These are phyloP conservation scores for Sphaceloma murrayae DNA, from an alignment of 2,329 filamentous ascomycete genomes.

Conservation along the genomic window DNA sequence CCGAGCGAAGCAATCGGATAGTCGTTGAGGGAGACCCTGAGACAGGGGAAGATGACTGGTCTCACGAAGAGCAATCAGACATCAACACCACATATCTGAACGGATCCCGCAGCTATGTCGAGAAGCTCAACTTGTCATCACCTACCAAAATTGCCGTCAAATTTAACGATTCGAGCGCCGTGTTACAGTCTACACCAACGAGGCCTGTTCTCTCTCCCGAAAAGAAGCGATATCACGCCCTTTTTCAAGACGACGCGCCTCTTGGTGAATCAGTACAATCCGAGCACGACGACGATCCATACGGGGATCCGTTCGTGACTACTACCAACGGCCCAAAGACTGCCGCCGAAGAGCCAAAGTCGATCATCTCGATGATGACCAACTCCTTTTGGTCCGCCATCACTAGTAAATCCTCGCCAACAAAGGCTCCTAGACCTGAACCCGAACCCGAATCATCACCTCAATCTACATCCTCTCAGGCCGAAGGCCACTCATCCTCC, in stretches of 20 bases:
- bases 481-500: too few species aligned
- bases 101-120: conserved; percentile 26
- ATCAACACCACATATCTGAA: conserved; percentile 13
- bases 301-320: too few species aligned
- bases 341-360: neutral
- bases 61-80: neutral
- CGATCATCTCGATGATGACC: conserved; percentile 23
- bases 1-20: conserved; percentile 8
- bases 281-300: neutral
- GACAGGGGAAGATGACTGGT: neutral
- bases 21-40: neutral
- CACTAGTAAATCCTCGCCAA: conserved; percentile 3
- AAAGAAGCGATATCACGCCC: conserved; percentile 21
- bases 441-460: neutral
- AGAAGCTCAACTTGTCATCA: conserved; percentile 29
- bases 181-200: conserved; percentile 17
- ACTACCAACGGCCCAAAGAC: too few species aligned
- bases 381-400: conserved; percentile 26
- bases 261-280: conserved; percentile 17
- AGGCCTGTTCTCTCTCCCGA: conserved; percentile 14
- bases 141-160: conserved; percentile 29
- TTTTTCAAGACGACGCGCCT: conserved; percentile 24
- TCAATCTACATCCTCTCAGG: too few species aligned
- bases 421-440: too few species aligned
- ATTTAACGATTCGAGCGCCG: conserved; percentile 27